Evolutionary conservation across 2,329 filamentous ascomycete species (phyloP), one percentile per base, ranked within the genome.

Genomic region (Cladosporium sp.): DNA sequence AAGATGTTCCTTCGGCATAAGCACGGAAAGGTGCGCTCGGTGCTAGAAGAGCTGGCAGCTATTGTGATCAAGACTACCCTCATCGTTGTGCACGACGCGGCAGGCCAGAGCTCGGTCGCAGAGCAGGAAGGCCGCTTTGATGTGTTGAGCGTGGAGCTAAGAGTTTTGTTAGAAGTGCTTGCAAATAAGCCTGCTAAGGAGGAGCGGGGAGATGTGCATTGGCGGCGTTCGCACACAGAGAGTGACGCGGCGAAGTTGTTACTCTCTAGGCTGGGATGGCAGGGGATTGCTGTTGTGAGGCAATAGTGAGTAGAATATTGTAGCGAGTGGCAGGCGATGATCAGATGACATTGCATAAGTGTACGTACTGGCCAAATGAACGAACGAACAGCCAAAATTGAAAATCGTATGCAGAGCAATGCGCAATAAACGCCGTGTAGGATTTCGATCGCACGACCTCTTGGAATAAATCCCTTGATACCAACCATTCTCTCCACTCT

Each of bases 1-100:
- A 67, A 74, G n/a, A 68, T 78, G 2, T 76, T 76, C 48, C 48
- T 78, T 14, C 70, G 72, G 36, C 66, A 67, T 23, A 73, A 72
- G 56, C 75, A 77, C 30, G 64, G 69, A 21, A 71, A 68, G 28
- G 21, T 75, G 5, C 66, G 68, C 7, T 21, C 25, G 11, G 68
- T 65, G 1, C 23, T 78, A n/a, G 72, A 75, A 49, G 61, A 68
- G 1, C 68, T 74, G 1, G 70, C 76, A 13, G 61, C 65, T 1
- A 34, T 66, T 11, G 66, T 77, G 11, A 67, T 78, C 23, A 66
- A 67, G 21, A 66, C 58, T 11, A 64, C 68, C 13, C 61, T 65
- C 11, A n/a, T 62, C 56, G 21, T 66, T 65, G 28, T 61, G 65
- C 49, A 25, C 25, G 28, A 53, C 30, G 26, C n/a, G 26, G n/a